Base-by-base conservation (phyloP, 192 early-diverging fungal species). In the Coemansia sp. region DNA sequence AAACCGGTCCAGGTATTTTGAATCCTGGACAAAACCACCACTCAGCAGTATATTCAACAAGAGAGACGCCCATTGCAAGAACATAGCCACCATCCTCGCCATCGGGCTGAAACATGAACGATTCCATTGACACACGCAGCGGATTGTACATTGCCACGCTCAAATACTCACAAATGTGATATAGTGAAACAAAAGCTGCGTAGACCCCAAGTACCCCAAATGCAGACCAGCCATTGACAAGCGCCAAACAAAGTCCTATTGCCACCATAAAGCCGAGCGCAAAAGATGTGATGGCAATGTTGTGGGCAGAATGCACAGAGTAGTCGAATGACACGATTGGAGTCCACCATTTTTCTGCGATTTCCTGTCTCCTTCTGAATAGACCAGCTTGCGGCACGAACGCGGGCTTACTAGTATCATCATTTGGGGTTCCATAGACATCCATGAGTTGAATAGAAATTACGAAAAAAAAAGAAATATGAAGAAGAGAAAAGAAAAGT, bases 91-190 rank as follows among this genome's bases (percentile, higher is more conserved):
- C 67, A 32, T 53, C 75, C 38, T 76, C 52, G 7, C 56, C 58
- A 43, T 69, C 75, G 9, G 79, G 68, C 52, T 63, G 72, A 43
- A 79, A 70, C 69, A 71, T 65, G 66, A 78, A 72, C 58, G 77
- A 89, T 38, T 90, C 88, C 58, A 94, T 79, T 13, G 77, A 85
- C 32, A 94, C 85, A 48, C 85, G 86, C 38, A 86, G 78, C 8
- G 86, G 74, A 59, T 93, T 89, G 68, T 91, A 93, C 66, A 95
- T 79, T 6, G 94, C 95, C 16, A 94, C 95, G 9, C 87, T 81
- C 18, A 95, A 59, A 67, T 98, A 98, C 75, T 98, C 96, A 21
- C 93, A 74, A 21, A 88, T 77, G 70, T 98, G 96, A 70, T 96
- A 98, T 10, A 89, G 48, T 4, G 88, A 84, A 3, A 96, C 75